These are phyloP conservation scores for Leccinum griseonigrum DNA, from an alignment of 1,284 basidiomycete genomes.

Conservation along the genomic window DNA sequence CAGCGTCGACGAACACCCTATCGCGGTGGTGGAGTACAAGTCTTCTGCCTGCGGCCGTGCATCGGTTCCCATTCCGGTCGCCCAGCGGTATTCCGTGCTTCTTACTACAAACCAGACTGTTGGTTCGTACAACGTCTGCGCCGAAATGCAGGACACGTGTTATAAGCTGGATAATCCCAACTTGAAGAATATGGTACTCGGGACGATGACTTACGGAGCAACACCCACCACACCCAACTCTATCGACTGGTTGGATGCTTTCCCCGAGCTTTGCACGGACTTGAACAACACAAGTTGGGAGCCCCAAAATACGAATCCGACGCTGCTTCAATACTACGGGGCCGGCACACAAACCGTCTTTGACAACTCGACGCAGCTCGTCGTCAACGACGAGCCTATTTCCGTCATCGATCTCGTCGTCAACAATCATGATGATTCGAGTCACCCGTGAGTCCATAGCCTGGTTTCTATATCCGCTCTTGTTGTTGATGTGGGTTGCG, in stretches of 20 bases:
- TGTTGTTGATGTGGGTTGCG: neutral
- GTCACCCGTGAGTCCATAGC: conserved; percentile 28
- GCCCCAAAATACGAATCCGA: conserved; percentile 25
- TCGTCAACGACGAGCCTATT: conserved; percentile 27
- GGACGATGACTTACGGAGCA: conserved; percentile 25
- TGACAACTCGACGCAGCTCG: conserved; percentile 21
- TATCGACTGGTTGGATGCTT: conserved; percentile 28
- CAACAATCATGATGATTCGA: conserved; percentile 29
- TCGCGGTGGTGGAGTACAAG: conserved; percentile 32
- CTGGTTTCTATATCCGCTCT: neutral
- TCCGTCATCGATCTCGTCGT: conserved; percentile 26
- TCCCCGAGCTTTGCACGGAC: conserved; percentile 25
- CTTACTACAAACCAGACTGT: conserved; percentile 32
- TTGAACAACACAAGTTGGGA: conserved; percentile 30
- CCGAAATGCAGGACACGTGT: conserved; percentile 30
- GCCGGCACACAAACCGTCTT: conserved; percentile 28
- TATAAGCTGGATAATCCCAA: conserved; percentile 33
- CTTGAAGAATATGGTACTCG: conserved; percentile 30
- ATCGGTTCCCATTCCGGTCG: conserved; percentile 31
- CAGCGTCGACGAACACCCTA: conserved; percentile 29
- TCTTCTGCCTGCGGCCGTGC: conserved; percentile 26
- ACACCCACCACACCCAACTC: conserved; percentile 22
- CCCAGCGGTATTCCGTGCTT: conserved; percentile 33
- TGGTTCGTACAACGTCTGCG: conserved; percentile 33
- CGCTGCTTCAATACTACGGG: conserved; percentile 29